Evolutionary conservation across 352 stramenopile genomes (phyloP).

Genomic region (Globisporangium ultimum): DNA sequence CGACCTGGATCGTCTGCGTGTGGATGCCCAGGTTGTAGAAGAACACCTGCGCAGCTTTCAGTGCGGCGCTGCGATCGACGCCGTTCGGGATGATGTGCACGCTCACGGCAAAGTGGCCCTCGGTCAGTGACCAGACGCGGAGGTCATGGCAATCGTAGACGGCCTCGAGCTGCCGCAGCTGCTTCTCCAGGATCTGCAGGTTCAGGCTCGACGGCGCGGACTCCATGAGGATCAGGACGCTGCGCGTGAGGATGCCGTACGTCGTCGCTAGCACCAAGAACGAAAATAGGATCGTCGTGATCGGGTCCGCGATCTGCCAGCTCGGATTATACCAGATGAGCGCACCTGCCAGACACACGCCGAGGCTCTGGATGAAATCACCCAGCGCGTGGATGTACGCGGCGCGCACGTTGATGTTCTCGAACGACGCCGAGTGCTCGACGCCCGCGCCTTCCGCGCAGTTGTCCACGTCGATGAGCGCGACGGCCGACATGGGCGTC

Average conservation of each 20-base stretch:
- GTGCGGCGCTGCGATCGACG: conserved; percentile 33
- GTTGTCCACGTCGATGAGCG: conserved; percentile 53
- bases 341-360: conserved; percentile 94
- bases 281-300: conserved; percentile 97
- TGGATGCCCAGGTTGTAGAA: conserved; percentile 50
- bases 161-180: conserved; percentile 48
- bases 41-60: conserved; percentile 51
- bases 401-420: conserved; percentile 96
- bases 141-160: conserved; percentile 97
- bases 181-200: conserved; percentile 53
- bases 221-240: conserved; percentile 94
- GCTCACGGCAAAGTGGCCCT: conserved; percentile 85
- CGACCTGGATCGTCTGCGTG: conserved; percentile 69
- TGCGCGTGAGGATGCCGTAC: conserved; percentile 89
- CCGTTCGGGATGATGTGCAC: conserved; percentile 88
- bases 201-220: conserved; percentile 77
- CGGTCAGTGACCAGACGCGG: conserved; percentile 96
- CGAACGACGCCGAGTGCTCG: conserved; percentile 39
- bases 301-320: conserved; percentile 95
- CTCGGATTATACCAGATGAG: conserved; percentile 96
- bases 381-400: conserved; percentile 97
- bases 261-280: conserved; percentile 94
- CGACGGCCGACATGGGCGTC: conserved; percentile 76
- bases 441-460: conserved; percentile 10
- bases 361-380: conserved; percentile 96